A percentile compares a stretch with the other conserved stretches of the same genome.
phyloP scores from a whole-genome alignment of 306 rosid species.

The Ochetophila trinervis region DNA sequence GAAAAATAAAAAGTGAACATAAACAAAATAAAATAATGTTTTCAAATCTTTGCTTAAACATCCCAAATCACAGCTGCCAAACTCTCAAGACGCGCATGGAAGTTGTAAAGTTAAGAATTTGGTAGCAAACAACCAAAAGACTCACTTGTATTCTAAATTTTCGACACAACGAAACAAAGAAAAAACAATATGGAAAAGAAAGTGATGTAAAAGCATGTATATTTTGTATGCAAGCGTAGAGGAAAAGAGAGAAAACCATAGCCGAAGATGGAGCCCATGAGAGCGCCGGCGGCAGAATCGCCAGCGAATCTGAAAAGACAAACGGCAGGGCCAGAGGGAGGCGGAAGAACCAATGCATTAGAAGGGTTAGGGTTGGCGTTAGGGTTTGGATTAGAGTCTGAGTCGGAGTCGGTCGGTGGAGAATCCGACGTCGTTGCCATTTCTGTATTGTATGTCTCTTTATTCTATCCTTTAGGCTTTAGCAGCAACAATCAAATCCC shows the following conservation, averaged over 20 bases:
- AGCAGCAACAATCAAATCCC: background rate
- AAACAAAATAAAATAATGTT: no score
- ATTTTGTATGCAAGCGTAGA: background rate
- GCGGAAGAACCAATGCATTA: slow-evolving; percentile 39
- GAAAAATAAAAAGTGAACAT: no score
- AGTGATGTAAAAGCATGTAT: background rate
- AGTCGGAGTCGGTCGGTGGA: slow-evolving; percentile 36
- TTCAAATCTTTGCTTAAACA: no score
- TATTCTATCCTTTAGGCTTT: background rate
- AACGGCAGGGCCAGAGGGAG: slow-evolving; percentile 46
- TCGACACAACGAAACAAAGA: background rate
- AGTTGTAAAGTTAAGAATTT: background rate
- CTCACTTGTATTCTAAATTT: no score
- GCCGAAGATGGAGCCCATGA: slow-evolving; percentile 97
- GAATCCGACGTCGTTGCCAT: slow-evolving; percentile 47
- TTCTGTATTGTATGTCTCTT: slow-evolving; percentile 20
- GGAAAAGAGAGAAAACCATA: slow-evolving; percentile 45
- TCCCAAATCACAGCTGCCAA: background rate
- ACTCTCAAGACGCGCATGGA: background rate
- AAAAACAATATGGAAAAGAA: background rate
- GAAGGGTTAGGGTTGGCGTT: slow-evolving; percentile 41
- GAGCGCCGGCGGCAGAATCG: slow-evolving; percentile 78
- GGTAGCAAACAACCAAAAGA: background rate
- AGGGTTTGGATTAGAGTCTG: slow-evolving; percentile 23
- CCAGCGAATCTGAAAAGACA: slow-evolving; percentile 72